phyloP scores from a whole-genome alignment of 2,329 filamentous ascomycete genomes.

The Paecilomyces formosus region DNA sequence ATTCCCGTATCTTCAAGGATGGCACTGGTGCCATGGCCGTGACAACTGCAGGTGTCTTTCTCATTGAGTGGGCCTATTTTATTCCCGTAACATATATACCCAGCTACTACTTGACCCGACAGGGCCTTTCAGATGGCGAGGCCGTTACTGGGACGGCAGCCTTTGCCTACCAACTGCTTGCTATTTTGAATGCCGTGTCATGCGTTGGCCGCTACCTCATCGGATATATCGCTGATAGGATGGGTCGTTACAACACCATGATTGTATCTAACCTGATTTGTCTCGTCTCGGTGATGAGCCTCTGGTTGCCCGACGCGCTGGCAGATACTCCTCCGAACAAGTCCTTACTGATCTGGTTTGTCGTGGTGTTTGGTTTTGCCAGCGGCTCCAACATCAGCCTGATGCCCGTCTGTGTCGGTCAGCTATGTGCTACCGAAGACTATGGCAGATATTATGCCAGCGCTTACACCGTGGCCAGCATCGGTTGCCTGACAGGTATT shows the following conservation, averaged over 20 bases:
- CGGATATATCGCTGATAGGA: constrained; percentile 17
- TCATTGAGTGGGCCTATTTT: constrained; percentile 19
- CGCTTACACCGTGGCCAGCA: constrained; percentile 19
- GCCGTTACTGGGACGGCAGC: constrained; percentile 6
- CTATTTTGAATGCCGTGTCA: constrained; percentile 18
- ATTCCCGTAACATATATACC: constrained; percentile 20
- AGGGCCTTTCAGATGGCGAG: not conserved
- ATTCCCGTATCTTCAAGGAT: constrained; percentile 12
- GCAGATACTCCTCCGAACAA: not conserved
- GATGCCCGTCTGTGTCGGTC: constrained; percentile 68
- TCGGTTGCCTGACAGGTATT: constrained; percentile 20
- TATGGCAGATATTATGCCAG: constrained; percentile 72
- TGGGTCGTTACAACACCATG: constrained; percentile 22
- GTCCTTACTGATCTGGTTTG: constrained; percentile 49
- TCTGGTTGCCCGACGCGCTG: constrained; percentile 16
- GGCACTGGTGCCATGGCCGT: constrained; percentile 8
- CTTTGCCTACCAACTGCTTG: constrained; percentile 17
- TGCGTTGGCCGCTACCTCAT: constrained; percentile 15
- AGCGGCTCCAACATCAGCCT: constrained; percentile 66
- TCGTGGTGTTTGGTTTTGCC: constrained; percentile 65
- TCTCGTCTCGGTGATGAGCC: constrained; percentile 14
- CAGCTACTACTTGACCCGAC: constrained; percentile 15
- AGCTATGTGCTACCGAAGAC: constrained; percentile 64
- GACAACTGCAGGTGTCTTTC: constrained; percentile 13
- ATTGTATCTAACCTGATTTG: constrained; percentile 18